Evolutionary conservation across 2,329 filamentous ascomycete species (phyloP).

Genomic region (Arthrobotrys pseudoclavata): DNA sequence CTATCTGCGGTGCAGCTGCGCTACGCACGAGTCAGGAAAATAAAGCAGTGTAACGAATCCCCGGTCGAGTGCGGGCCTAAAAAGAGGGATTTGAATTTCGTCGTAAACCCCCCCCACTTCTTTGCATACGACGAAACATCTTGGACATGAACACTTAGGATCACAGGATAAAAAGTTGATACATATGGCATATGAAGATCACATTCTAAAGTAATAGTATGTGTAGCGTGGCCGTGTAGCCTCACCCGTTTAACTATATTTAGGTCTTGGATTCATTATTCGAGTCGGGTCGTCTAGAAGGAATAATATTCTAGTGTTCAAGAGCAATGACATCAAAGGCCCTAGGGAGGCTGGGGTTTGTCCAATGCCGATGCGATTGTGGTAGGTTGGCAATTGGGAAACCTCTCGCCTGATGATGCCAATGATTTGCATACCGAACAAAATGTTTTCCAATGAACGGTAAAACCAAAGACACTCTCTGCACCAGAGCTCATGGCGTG

Average conservation of each 20-base stretch:
- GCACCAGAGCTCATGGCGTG: constrained; percentile 35
- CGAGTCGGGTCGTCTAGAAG: constrained; percentile 8
- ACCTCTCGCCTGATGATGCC: not conserved
- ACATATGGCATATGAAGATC: constrained; percentile 9
- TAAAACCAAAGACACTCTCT: constrained; percentile 7
- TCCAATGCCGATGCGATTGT: not conserved
- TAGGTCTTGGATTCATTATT: constrained; percentile 26
- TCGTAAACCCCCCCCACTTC: constrained; percentile 21
- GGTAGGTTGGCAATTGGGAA: constrained; percentile 12
- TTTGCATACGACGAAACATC: constrained; percentile 21
- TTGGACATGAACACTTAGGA: constrained; percentile 4
- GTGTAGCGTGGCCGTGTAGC: constrained; percentile 21
- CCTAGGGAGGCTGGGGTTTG: constrained; percentile 8
- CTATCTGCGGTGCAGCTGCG: constrained; percentile 8
- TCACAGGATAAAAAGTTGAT: not conserved
- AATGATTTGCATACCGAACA: not conserved
- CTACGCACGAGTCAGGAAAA: constrained; percentile 23
- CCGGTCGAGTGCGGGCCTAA: constrained; percentile 22
- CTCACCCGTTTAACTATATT: constrained; percentile 29
- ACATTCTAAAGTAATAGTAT: constrained; percentile 22
- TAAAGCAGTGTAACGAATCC: constrained; percentile 27
- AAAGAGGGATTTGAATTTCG: constrained; percentile 17
- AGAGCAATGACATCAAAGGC: constrained; percentile 4
- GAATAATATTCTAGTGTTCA: not conserved
- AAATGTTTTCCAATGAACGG: not conserved